Base-by-base conservation (phyloP, 2,329 filamentous ascomycete species). In the Aspergillus tubingensis region DNA sequence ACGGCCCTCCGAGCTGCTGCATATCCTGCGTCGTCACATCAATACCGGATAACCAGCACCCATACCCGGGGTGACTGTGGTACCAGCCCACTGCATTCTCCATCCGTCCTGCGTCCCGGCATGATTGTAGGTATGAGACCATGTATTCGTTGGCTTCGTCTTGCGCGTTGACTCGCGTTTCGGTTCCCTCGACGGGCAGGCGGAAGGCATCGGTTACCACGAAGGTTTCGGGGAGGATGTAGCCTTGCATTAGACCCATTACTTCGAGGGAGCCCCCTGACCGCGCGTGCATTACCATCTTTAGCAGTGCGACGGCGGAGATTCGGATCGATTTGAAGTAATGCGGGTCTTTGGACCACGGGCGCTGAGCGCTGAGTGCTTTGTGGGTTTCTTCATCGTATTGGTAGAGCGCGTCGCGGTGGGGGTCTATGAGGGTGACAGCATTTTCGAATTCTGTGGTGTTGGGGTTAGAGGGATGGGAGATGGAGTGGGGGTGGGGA, bases 271-370 rank as follows among this genome's bases (percentile, higher is more conserved):
- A 87, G 59, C 95, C 94, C 66, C 95, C 95, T 0, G 92, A 93
- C n/a, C 95, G 91, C 8, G 95, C 95, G 76, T 99, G 95, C 91
- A 97, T 98, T 65, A 96, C 92, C 95, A 99, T 99, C 81, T 99
- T 99, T 68, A 98, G 86, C 61, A 99, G 86, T 5, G 95, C 95
- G 11, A 96, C 89, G 60, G 95, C 92, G 55, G 91, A 96, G 78
- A 99, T 94, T 70, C 93, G 91, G 50, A 98, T 92, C 57, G 90
- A 85, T 75, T 94, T 96, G 85, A 98, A 99, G 82, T 97, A 88
- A 76, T 92, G 85, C 0, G 90, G 88, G 72, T 97, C 88, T 50
- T 81, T 82, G 53, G 80, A 81, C 95, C 95, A 98, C 62, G 93
- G 92, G 57, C 85, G 85, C 21, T 83, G 81, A 10, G 83, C 79